Evolutionary conservation across 805 yeast genomes (phyloP).

Genomic region (Saccharomycopsis guyanensis): DNA sequence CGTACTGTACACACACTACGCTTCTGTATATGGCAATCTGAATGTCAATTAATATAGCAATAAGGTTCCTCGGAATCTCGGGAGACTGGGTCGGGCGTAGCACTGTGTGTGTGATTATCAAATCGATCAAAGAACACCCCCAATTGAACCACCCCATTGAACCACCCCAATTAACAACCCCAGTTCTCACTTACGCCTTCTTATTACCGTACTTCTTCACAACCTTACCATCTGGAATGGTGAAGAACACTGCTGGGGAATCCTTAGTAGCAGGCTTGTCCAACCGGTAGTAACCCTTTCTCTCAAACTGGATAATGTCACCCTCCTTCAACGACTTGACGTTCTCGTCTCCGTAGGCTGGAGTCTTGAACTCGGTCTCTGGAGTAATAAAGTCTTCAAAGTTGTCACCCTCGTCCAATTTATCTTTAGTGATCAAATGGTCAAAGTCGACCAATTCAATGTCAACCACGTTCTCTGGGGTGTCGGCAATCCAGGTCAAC

Average conservation of each 20-base stretch:
- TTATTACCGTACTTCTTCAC: slow-evolving; percentile 71
- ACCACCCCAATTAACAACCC: too few species aligned
- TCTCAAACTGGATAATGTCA: slow-evolving; percentile 88
- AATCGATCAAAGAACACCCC: too few species aligned
- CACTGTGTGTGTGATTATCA: too few species aligned
- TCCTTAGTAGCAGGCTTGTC: slow-evolving; percentile 53
- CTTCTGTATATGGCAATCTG: too few species aligned
- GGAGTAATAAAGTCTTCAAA: slow-evolving; percentile 89
- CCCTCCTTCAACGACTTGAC: slow-evolving; percentile 72
- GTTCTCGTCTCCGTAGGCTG: slow-evolving; percentile 75
- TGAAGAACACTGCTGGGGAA: slow-evolving; percentile 68
- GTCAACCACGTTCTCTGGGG: slow-evolving; percentile 52
- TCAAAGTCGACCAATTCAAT: slow-evolving; percentile 88
- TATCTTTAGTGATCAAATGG: slow-evolving; percentile 90
- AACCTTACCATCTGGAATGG: slow-evolving; percentile 93
- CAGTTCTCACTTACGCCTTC: slow-evolving; percentile 26
- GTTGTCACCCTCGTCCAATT: slow-evolving; percentile 88
- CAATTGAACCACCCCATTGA: too few species aligned
- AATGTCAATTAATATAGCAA: too few species aligned
- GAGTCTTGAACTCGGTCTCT: slow-evolving; percentile 72
- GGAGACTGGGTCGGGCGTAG: too few species aligned
- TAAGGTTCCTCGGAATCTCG: too few species aligned
- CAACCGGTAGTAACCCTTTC: slow-evolving; percentile 91
- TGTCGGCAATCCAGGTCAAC: slow-evolving; percentile 88
- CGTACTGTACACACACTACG: too few species aligned